These are phyloP conservation scores for Sclerotinia glacialis DNA, from an alignment of 2,329 filamentous ascomycete genomes.

Conservation along the genomic window DNA sequence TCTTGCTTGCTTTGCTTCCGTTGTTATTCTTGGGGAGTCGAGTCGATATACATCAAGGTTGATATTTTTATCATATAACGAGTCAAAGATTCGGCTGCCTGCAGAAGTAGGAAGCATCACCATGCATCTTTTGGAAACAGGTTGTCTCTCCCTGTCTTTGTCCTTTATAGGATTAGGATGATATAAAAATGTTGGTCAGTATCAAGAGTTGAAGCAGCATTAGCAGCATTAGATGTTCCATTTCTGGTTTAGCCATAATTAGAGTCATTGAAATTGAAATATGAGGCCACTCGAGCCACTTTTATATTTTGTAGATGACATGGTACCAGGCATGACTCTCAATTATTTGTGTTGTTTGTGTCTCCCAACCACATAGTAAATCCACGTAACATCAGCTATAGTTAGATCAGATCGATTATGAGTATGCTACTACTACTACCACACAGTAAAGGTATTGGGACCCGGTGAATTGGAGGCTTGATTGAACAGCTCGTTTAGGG, in stretches of 20 bases:
- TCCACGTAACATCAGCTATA: too few species aligned
- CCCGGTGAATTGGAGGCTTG: neutral
- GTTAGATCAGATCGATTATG: too few species aligned
- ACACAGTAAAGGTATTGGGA: neutral
- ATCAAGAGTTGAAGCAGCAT: neutral
- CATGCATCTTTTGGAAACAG: neutral
- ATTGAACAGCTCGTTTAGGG: neutral
- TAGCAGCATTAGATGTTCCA: slow-evolving; percentile 9
- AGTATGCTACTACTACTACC: too few species aligned
- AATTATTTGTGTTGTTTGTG: neutral
- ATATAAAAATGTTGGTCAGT: neutral
- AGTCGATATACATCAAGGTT: slow-evolving; percentile 3
- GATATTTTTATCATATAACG: slow-evolving; percentile 1
- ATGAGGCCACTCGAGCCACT: slow-evolving; percentile 16
- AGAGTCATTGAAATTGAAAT: neutral
- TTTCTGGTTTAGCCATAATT: slow-evolving; percentile 11
- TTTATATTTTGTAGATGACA: neutral
- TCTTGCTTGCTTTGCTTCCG: neutral
- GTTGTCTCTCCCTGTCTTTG: neutral
- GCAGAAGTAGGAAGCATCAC: neutral
- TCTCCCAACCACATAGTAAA: neutral
- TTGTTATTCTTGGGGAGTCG: slow-evolving; percentile 13
- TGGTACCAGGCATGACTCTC: neutral
- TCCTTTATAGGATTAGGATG: neutral
- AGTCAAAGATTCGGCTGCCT: slow-evolving; percentile 13